Evolutionary conservation across 805 yeast species (phyloP), one percentile per base, ranked within the genome.

Genomic region (Babjeviella inositovora): DNA sequence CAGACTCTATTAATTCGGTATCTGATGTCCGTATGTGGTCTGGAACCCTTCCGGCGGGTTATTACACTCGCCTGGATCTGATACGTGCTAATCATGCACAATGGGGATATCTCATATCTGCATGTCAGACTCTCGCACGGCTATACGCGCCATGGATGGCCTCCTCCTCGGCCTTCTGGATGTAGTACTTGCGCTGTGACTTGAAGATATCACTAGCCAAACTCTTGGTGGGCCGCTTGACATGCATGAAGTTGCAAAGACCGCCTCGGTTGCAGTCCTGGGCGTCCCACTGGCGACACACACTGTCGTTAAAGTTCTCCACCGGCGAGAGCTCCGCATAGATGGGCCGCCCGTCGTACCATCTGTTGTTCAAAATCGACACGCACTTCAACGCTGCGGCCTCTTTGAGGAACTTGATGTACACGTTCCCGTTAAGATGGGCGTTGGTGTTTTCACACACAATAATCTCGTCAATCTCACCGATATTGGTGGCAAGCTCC

Each of bases 381-480:
- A 64, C 57, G 3, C 84, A 85, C 23, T 43, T 45, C 17, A 50
- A 51, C 0, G 95, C 93, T 14, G 62, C 66, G 4, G 55, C 57
- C 11, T 60, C 62, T 13, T 55, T 45, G 15, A 50, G 41, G 42
- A 70, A 85, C 28, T 64, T 59, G 11, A 77, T 66, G 40, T 80
- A 80, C 0, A 85, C 93, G 40, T 82, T 84, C 2, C 97, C 97
- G 31, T 69, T 70, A 28, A 87, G 47, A 42, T 85, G 94, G 32
- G 70, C 70, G 35, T 77, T 79, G 23, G 67, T 70, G 43, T 87
- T 87, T 32, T 77, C 94, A 37, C 92, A 77, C 2, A 87, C 76
- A 0, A 70, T 67, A 31, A 87, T 36, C 17, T 68, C 70, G 18
- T 60, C 66, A 5, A 87, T 45, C 19, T 49, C 51, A 3, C 72